Evolutionary conservation across 345 rosid species (phyloP).

Genomic region (Mangifera indica): DNA sequence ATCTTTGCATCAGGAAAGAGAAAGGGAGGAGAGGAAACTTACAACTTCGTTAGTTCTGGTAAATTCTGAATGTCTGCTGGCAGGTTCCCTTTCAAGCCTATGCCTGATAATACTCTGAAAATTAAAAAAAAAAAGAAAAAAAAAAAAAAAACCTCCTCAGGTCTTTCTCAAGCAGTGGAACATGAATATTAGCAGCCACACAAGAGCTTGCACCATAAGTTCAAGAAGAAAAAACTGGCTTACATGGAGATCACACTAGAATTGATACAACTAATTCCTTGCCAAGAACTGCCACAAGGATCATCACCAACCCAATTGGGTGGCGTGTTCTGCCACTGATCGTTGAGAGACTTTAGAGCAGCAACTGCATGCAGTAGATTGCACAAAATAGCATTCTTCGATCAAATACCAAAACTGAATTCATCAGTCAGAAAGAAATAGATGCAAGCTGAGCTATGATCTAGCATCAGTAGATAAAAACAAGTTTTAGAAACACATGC

Average conservation of each 20-base stretch:
- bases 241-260: conserved; percentile 62
- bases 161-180: neutral
- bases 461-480: neutral
- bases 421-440: neutral
- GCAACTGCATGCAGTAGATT: conserved; percentile 42
- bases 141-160: neutral
- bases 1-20: neutral
- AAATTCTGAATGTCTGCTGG: conserved; percentile 48
- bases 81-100: conserved; percentile 52
- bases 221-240: conserved; percentile 10
- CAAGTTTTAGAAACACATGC: neutral
- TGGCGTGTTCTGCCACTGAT: conserved; percentile 48
- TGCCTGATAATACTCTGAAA: conserved; percentile 56
- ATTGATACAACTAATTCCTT: conserved; percentile 54
- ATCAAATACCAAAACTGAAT: neutral
- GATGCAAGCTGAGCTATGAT: neutral
- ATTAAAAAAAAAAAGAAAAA: neutral
- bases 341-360: conserved; percentile 40
- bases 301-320: conserved; percentile 61
- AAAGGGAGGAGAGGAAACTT: conserved; percentile 27
- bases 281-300: conserved; percentile 78
- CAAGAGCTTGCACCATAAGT: neutral
- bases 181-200: neutral
- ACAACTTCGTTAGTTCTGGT: conserved; percentile 59
- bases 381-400: neutral